phyloP scores from a whole-genome alignment of 148 eudicot genomes.

The Chenopodium suecicum region DNA sequence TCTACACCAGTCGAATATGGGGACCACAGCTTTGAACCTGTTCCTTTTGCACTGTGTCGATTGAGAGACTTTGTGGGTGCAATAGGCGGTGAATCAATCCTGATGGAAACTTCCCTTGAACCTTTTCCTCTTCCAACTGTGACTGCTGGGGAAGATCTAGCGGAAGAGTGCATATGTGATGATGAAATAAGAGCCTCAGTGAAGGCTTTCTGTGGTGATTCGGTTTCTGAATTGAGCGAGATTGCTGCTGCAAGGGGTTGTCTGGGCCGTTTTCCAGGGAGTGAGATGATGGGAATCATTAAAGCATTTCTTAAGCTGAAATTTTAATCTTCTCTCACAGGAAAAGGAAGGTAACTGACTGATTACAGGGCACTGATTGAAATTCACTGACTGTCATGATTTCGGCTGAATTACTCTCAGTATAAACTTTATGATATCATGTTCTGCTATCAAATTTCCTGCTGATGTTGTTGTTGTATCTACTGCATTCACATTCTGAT shows the following conservation, averaged over 20 bases:
- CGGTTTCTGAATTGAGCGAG: conserved; percentile 65
- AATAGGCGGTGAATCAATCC: conserved; percentile 60
- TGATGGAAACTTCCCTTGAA: conserved; percentile 61
- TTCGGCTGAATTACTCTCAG: not conserved
- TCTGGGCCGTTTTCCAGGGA: conserved; percentile 91
- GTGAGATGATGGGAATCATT: conserved; percentile 97
- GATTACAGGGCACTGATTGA: not conserved
- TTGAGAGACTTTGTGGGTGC: conserved; percentile 85
- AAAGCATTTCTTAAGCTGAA: conserved; percentile 56
- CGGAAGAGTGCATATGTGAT: conserved; percentile 24
- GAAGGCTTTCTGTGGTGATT: conserved; percentile 56
- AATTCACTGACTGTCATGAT: not conserved
- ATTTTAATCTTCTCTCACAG: conserved; percentile 26
- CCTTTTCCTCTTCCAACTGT: conserved; percentile 80
- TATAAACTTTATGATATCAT: not conserved
- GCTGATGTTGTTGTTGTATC: conserved; percentile 1
- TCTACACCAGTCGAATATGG: conserved; percentile 99
- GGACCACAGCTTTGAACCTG: conserved; percentile 97
- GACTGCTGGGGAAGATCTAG: conserved; percentile 52
- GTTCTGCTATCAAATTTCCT: not conserved
- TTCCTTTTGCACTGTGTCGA: conserved; percentile 78
- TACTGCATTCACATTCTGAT: not conserved
- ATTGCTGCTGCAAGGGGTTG: conserved; percentile 85
- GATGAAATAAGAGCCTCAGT: conserved; percentile 27
- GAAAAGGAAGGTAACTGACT: conserved; percentile 1